Evolutionary conservation across 345 rosid species (phyloP).

Genomic region (Eucalyptus tenuipes): DNA sequence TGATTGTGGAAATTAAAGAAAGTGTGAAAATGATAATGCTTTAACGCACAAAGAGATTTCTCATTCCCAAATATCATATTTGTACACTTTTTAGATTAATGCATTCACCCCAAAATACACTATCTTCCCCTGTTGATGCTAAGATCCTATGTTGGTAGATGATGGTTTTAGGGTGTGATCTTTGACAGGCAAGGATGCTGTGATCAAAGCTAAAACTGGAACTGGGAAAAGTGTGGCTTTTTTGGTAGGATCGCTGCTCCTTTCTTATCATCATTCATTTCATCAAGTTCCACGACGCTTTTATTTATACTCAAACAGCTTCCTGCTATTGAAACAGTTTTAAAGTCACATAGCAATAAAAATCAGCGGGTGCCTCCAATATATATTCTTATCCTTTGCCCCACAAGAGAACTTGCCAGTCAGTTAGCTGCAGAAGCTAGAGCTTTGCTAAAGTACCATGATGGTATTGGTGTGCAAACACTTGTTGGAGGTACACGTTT

Average conservation of each 20-base stretch:
- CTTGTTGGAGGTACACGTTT: constrained; percentile 90
- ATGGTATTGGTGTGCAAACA: constrained; percentile 74
- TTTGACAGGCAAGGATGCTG: constrained; percentile 74
- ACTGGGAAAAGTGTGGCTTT: constrained; percentile 85
- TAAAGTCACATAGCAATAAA: constrained; percentile 37
- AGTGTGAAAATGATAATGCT: neutral
- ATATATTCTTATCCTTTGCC: constrained; percentile 72
- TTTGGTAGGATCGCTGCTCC: constrained; percentile 46
- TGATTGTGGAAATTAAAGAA: neutral
- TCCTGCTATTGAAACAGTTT: constrained; percentile 98
- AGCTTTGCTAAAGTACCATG: constrained; percentile 72
- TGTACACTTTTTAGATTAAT: neutral
- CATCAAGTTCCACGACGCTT: constrained; percentile 1
- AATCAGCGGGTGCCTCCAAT: constrained; percentile 36
- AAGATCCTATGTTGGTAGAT: neutral
- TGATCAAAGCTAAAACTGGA: constrained; percentile 90
- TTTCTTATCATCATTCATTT: neutral
- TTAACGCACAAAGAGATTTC: neutral
- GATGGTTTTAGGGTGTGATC: neutral
- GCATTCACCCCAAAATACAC: neutral
- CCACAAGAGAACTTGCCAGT: constrained; percentile 92
- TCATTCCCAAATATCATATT: neutral
- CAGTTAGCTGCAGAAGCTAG: constrained; percentile 94
- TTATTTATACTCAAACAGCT: constrained; percentile 66
- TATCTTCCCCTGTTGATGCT: neutral